Base-by-base conservation (phyloP, 257 asterid species). In the Dorcoceras hygrometricum region DNA sequence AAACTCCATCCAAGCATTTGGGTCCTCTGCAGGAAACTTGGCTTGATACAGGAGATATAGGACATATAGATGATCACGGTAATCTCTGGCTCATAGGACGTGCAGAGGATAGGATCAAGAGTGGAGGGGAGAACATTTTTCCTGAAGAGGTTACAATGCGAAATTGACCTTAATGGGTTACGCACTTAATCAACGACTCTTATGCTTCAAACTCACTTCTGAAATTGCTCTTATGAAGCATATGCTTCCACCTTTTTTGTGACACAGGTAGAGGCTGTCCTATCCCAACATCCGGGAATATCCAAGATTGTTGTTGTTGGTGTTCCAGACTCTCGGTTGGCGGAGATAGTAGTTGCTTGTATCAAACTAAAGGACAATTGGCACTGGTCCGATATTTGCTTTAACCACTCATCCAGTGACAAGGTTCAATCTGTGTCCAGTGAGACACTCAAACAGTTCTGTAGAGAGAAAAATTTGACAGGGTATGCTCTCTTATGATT, bases 1-100 rank as follows among this genome's bases (percentile, higher is more conserved):
- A 81, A 60, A 73, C 67, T 43, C 79, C 84, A 10, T 25, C 78
- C 46, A 43, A 76, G 27, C 65, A 56, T 68, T 59, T 70, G 26
- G 29, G 76, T 66, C 74, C 76, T 31, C 68, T 23, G 12, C 48
- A 53, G 58, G 84, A 74, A 57, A 81, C 80, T 32, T 90, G 98
- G 97, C 68, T 88, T 2, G 97, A 93, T 71, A 93, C 98, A 1
- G 98, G 97, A 70, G 98, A 93, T 65, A 77, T 88, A 2, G 97
- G 98, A 24, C 78, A 46, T 61, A 75, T 86, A 43, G 96, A 90
- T 66, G 87, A 72, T 32, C 48, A n/a, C 9, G 99, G 97, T 57
- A 85, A 85, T 68, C 85, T 93, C 14, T 93, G 96, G 96, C 95
- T 93, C 65, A 65, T 87, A 23, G 98, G 98, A 34, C 96, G 97